Conservation (phyloP, 495 filamentous ascomycete species). For the Bacidia gigantensis region DNA sequence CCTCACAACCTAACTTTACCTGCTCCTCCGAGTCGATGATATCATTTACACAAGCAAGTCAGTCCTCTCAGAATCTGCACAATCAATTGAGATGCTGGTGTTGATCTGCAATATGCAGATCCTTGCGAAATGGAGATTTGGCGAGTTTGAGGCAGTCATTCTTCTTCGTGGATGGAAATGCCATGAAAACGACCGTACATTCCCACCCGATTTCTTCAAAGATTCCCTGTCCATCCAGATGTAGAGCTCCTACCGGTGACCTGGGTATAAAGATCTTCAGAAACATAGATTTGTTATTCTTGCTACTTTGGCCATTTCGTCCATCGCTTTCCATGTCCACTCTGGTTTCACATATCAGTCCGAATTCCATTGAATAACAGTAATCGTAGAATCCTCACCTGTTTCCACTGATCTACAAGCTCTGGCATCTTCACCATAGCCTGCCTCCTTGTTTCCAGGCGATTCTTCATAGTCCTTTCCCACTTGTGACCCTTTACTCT, state of each 20-base stretch:
- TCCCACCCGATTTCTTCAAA: neutral
- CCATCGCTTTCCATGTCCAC: constrained; percentile 79
- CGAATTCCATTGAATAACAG: constrained; percentile 7
- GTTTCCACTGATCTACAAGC: constrained; percentile 83
- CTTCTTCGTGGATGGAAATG: constrained; percentile 7
- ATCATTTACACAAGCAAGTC: constrained; percentile 9
- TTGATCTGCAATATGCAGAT: constrained; percentile 8
- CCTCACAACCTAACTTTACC: neutral
- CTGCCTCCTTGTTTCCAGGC: constrained; percentile 74
- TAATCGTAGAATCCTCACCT: constrained; percentile 48
- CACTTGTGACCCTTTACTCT: constrained; percentile 86
- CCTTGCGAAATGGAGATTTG: constrained; percentile 16
- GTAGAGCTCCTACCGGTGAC: too few relatives aligned
- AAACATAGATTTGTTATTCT: neutral
- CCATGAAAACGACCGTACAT: constrained; percentile 18
- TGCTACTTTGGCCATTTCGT: constrained; percentile 68
- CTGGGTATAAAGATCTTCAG: too few relatives aligned
- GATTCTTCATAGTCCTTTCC: constrained; percentile 73
- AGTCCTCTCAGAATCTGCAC: constrained; percentile 14
- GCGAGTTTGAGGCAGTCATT: constrained; percentile 17
- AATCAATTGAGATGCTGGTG: constrained; percentile 10
- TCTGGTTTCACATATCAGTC: constrained; percentile 34
- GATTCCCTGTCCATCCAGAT: neutral
- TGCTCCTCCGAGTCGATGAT: neutral
- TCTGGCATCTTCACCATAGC: constrained; percentile 91